Percentiles rank a stretch among this genome's conserved stretches.
These are phyloP conservation scores for Acanthamoeba healyi DNA, from an alignment of 208 protist species.

Conservation along the genomic window DNA sequence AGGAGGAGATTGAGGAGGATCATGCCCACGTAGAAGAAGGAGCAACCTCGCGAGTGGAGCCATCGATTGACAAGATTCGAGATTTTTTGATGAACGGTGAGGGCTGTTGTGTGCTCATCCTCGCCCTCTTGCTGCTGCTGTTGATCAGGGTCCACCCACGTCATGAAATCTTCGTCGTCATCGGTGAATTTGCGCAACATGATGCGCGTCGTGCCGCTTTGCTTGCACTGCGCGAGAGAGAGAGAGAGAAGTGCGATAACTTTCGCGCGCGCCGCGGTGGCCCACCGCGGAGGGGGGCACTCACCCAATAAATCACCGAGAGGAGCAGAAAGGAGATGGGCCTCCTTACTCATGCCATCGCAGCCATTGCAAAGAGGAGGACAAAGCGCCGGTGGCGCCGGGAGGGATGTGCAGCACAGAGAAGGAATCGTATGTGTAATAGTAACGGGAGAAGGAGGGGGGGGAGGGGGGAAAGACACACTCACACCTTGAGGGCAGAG, in stretches of 20 bases:
- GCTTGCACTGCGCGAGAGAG: no score
- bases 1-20: conserved; percentile 70
- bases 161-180: conserved; percentile 28
- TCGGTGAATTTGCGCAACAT: neutral
- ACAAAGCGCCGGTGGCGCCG: no score
- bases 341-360: no score
- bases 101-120: neutral
- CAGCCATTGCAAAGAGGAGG: no score
- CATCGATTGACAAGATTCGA: conserved; percentile 22
- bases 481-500: conserved; percentile 66
- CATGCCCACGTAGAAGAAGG: conserved; percentile 70
- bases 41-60: conserved; percentile 2
- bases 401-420: no score
- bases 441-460: no score
- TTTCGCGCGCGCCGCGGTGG: no score
- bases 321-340: no score
- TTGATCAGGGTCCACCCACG: neutral
- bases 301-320: no score
- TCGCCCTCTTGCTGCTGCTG: neutral
- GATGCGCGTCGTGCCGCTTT: neutral
- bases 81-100: conserved; percentile 19
- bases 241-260: no score
- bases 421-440: no score
- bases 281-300: no score
- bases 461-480: neutral